phyloP scores from a whole-genome alignment of 768 basidiomycete species.

The Serendipita vermifera region DNA sequence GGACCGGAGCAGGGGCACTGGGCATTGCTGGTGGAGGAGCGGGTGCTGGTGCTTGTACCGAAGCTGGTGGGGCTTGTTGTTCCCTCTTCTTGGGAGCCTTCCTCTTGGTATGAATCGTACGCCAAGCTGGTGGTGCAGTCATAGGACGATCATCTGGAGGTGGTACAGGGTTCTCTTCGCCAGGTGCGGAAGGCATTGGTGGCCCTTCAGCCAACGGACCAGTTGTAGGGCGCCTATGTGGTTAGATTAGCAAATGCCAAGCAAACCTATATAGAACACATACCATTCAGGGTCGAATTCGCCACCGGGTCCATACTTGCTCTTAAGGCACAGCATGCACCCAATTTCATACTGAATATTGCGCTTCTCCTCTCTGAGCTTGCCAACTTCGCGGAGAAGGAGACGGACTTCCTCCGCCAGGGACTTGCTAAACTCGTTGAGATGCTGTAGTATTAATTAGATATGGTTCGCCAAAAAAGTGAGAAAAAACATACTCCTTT shows the following conservation, averaged over 20 bases:
- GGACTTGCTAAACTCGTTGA: constrained; percentile 79
- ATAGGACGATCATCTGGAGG: neutral
- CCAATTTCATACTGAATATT: constrained; percentile 70
- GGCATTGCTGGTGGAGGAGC: neutral
- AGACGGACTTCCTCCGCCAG: constrained; percentile 72
- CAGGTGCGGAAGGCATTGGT: constrained; percentile 4
- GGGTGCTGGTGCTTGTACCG: neutral
- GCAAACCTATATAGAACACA: neutral
- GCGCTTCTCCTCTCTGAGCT: constrained; percentile 65
- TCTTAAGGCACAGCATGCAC: constrained; percentile 50
- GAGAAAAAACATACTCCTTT: constrained; percentile 40
- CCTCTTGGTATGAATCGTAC: constrained; percentile 2
- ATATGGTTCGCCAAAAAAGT: constrained; percentile 7
- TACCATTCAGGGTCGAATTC: constrained; percentile 75
- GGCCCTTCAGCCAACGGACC: neutral
- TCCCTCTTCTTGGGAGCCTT: neutral
- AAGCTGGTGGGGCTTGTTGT: neutral
- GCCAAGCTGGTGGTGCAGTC: constrained; percentile 3
- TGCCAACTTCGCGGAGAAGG: constrained; percentile 72
- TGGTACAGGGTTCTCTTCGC: neutral
- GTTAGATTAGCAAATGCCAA: too few species aligned
- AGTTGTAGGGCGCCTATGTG: constrained; percentile 1
- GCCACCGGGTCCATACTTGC: constrained; percentile 74
- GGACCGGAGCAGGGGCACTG: neutral
- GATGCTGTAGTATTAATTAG: constrained; percentile 29